A percentile compares a stretch with the other conserved stretches of the same genome.
These are phyloP conservation scores for Syzygium malaccense DNA, from an alignment of 441 rosid genomes.

Conservation along the genomic window DNA sequence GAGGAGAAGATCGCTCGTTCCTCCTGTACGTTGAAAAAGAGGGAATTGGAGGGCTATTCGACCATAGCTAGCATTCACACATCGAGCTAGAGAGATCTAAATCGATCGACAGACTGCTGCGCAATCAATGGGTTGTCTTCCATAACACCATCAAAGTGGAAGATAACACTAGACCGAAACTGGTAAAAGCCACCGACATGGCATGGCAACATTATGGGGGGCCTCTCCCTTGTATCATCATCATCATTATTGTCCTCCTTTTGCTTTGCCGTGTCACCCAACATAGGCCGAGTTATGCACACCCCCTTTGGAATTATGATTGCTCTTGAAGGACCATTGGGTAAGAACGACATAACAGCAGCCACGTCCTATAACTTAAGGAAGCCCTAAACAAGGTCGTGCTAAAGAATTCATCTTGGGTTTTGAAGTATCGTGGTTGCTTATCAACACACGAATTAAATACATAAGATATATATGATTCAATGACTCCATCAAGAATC, in stretches of 20 bases:
- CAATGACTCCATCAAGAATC: neutral
- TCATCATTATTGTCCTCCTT: neutral
- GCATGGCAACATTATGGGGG: neutral
- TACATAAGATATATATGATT: neutral
- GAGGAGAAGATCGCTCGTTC: neutral
- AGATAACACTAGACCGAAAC: neutral
- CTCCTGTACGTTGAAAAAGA: no score
- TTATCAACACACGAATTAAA: neutral
- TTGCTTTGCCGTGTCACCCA: neutral
- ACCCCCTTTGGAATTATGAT: neutral
- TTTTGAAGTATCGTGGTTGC: neutral
- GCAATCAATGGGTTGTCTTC: neutral
- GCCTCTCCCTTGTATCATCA: neutral
- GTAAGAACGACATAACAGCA: neutral
- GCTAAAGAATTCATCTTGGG: neutral
- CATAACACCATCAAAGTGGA: neutral
- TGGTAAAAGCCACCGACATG: neutral
- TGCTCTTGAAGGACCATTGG: neutral
- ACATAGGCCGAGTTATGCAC: neutral
- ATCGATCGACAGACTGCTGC: neutral
- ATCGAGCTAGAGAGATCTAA: neutral
- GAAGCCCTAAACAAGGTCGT: neutral
- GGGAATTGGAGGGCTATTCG: neutral
- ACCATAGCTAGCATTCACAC: neutral
- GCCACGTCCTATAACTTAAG: neutral